Conservation (phyloP, 2,329 filamentous ascomycete species). For the Colletotrichum lupini region DNA sequence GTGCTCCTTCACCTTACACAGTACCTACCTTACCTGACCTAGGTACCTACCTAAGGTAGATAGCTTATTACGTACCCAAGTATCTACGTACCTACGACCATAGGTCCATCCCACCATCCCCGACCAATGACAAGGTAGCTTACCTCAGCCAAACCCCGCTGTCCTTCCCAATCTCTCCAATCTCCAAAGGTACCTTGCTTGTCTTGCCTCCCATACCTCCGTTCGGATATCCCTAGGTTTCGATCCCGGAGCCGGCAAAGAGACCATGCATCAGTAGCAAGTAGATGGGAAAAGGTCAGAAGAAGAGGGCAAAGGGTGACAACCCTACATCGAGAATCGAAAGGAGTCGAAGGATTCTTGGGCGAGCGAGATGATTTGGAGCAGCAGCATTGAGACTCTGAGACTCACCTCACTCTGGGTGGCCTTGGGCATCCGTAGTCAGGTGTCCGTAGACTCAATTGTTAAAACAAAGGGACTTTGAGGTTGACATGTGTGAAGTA, state of each 20-base stretch:
- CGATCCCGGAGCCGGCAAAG: background rate
- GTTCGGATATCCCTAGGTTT: background rate
- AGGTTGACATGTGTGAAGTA: conserved; percentile 33
- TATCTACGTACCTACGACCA: background rate
- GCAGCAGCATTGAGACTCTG: conserved; percentile 1
- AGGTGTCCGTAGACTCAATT: background rate
- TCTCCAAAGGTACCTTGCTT: background rate
- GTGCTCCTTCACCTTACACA: background rate
- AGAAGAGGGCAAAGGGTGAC: background rate
- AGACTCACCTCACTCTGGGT: background rate
- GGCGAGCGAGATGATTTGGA: background rate
- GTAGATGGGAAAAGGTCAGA: background rate
- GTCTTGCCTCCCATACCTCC: too few relatives aligned
- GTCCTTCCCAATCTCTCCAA: background rate
- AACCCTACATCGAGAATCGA: background rate
- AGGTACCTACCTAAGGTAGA: too few relatives aligned
- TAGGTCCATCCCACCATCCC: too few relatives aligned
- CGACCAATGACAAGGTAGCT: background rate
- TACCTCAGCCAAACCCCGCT: background rate
- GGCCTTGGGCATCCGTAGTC: background rate
- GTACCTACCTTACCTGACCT: too few relatives aligned
- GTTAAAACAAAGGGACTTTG: conserved; percentile 11
- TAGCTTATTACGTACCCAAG: background rate
- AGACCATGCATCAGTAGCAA: background rate
- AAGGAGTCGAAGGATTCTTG: background rate